phyloP scores from a whole-genome alignment of 768 basidiomycete species.

The Russula virescens region DNA sequence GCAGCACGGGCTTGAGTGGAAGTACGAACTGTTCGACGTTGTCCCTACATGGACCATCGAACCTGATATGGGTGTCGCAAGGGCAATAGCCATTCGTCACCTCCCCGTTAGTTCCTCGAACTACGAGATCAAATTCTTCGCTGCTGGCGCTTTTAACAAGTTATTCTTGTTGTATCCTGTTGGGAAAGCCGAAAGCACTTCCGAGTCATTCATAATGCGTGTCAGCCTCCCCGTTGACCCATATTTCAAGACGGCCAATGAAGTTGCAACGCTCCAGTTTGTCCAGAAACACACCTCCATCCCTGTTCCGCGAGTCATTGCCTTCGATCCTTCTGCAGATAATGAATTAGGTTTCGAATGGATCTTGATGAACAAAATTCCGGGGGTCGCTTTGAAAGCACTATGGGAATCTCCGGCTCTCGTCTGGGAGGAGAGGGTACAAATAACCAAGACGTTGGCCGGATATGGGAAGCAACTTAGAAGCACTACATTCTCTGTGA shows the following conservation, averaged over 20 bases:
- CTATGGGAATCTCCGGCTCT: not conserved
- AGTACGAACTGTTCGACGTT: not conserved
- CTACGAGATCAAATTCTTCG: not conserved
- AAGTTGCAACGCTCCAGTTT: slow-evolving; percentile 31
- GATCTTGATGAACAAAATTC: slow-evolving; percentile 28
- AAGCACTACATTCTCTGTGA: not conserved
- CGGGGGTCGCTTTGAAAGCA: not conserved
- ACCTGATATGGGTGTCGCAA: not conserved
- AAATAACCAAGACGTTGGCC: not conserved
- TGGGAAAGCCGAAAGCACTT: not conserved
- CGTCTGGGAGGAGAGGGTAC: not conserved
- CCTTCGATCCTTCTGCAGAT: slow-evolving; percentile 27
- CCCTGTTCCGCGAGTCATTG: slow-evolving; percentile 29
- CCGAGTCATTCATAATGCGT: slow-evolving; percentile 4
- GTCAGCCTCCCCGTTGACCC: slow-evolving; percentile 1
- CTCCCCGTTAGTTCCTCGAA: not conserved
- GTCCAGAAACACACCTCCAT: slow-evolving; percentile 27
- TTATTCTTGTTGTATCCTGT: not conserved
- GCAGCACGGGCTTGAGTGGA: not conserved
- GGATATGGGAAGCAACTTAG: not conserved
- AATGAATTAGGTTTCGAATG: slow-evolving; percentile 30
- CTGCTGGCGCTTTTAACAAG: not conserved
- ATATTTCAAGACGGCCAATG: slow-evolving; percentile 30
- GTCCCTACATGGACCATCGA: not conserved
- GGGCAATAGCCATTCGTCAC: not conserved